phyloP scores from a whole-genome alignment of 495 filamentous ascomycete genomes.

The Daldinia decipiens region DNA sequence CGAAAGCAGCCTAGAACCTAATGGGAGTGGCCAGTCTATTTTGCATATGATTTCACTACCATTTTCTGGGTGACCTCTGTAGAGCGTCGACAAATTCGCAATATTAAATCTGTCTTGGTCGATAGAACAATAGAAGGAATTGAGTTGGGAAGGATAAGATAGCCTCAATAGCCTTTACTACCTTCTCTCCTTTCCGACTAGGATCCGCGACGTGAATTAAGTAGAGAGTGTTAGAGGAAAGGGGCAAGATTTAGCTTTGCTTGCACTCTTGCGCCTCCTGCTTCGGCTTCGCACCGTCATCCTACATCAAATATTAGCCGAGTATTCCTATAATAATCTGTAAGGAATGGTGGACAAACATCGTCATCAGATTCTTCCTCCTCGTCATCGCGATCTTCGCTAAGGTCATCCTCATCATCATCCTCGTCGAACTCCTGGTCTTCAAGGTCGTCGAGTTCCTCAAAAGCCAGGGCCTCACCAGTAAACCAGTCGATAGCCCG shows the following conservation, averaged over 20 bases:
- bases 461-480: conserved; percentile 95
- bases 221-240: conserved; percentile 17
- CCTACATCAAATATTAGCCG: conserved; percentile 66
- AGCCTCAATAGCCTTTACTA: conserved; percentile 7
- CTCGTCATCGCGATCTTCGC: conserved; percentile 82
- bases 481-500: conserved; percentile 99
- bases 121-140: conserved; percentile 31
- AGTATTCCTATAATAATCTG: conserved; percentile 14
- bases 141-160: conserved; percentile 21
- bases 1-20: conserved; percentile 45
- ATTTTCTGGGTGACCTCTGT: conserved; percentile 36
- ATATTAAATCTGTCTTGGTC: conserved; percentile 33
- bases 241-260: conserved; percentile 77
- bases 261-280: conserved; percentile 99
- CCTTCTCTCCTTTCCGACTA: conserved; percentile 20
- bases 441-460: conserved; percentile 92
- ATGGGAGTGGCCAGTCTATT: conserved; percentile 49
- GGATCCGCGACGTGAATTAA: conserved; percentile 30
- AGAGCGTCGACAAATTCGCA: conserved; percentile 39
- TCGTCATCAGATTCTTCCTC: conserved; percentile 94
- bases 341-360: conserved; percentile 63
- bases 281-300: conserved; percentile 95
- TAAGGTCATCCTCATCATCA: conserved; percentile 89
- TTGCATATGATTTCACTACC: conserved; percentile 43
- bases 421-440: conserved; percentile 87